These are phyloP conservation scores for Metschnikowia lochheadii DNA, from an alignment of 805 yeast genomes.

Conservation along the genomic window DNA sequence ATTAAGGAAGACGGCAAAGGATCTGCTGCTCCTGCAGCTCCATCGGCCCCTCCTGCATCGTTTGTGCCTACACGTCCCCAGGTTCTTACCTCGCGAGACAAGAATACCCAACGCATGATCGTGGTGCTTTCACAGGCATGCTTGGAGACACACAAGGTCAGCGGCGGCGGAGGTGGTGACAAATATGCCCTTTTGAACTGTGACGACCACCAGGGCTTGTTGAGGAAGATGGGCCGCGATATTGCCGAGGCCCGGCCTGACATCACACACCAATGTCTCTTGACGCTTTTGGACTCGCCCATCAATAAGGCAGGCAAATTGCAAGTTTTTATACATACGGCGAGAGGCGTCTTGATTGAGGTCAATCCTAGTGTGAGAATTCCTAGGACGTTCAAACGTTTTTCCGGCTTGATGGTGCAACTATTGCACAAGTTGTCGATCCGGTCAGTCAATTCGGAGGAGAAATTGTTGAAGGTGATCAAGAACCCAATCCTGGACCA, in stretches of 20 bases:
- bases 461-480: conserved; percentile 86
- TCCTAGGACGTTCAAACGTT: conserved; percentile 97
- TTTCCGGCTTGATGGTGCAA: conserved; percentile 97
- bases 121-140: conserved; percentile 97
- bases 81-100: conserved; percentile 78
- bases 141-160: conserved; percentile 87
- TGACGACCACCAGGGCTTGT: conserved; percentile 95
- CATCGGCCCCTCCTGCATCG: conserved; percentile 45
- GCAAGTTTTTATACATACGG: conserved; percentile 95
- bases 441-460: conserved; percentile 93
- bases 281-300: conserved; percentile 94
- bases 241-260: conserved; percentile 99
- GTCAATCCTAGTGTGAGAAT: conserved; percentile 95
- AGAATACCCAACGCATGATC: conserved; percentile 77
- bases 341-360: conserved; percentile 90
- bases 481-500: conserved; percentile 97
- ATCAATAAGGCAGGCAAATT: conserved; percentile 95
- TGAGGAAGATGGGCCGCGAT: conserved; percentile 94
- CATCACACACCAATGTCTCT: conserved; percentile 94
- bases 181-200: conserved; percentile 92
- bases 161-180: conserved; percentile 69
- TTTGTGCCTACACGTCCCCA: conserved; percentile 85
- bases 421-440: conserved; percentile 87
- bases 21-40: neutral
- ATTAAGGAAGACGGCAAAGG: neutral